Evolutionary conservation across 768 basidiomycete species (phyloP).

Genomic region (Hirschioporus abietinus): DNA sequence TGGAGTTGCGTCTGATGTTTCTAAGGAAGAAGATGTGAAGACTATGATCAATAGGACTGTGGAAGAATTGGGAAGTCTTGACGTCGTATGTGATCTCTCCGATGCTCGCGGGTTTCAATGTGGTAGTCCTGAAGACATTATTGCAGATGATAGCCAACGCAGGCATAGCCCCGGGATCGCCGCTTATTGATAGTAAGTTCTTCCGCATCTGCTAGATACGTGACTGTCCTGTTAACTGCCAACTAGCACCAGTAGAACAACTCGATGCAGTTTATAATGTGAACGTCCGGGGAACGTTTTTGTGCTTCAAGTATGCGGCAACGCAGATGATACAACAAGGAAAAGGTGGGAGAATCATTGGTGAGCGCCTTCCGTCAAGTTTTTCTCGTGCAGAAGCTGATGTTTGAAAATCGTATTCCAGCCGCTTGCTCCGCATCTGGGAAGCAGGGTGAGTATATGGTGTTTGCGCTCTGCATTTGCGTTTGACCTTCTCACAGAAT

Average conservation of each 20-base stretch:
- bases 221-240: too few relatives aligned
- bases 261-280: slow-evolving; percentile 41
- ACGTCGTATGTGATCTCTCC: slow-evolving; percentile 22
- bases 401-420: slow-evolving; percentile 6
- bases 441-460: slow-evolving; percentile 29
- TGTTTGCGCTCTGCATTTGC: background rate
- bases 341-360: slow-evolving; percentile 49
- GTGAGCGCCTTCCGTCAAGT: slow-evolving; percentile 16
- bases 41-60: slow-evolving; percentile 23
- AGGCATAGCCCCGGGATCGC: slow-evolving; percentile 13
- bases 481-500: background rate
- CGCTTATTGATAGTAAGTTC: slow-evolving; percentile 17
- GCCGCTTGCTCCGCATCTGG: slow-evolving; percentile 35
- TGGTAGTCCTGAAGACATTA: background rate
- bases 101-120: background rate
- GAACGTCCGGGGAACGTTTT: slow-evolving; percentile 53
- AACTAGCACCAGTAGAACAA: slow-evolving; percentile 26
- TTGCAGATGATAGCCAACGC: slow-evolving; percentile 22
- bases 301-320: slow-evolving; percentile 62
- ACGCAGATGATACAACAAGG: slow-evolving; percentile 53
- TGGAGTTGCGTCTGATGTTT: slow-evolving; percentile 22
- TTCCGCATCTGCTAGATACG: too few relatives aligned
- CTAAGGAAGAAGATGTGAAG: slow-evolving; percentile 24
- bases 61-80: slow-evolving; percentile 22
- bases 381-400: too few relatives aligned